These are phyloP conservation scores for Ascochyta koolunga DNA, from an alignment of 2,329 filamentous ascomycete species.

Conservation along the genomic window DNA sequence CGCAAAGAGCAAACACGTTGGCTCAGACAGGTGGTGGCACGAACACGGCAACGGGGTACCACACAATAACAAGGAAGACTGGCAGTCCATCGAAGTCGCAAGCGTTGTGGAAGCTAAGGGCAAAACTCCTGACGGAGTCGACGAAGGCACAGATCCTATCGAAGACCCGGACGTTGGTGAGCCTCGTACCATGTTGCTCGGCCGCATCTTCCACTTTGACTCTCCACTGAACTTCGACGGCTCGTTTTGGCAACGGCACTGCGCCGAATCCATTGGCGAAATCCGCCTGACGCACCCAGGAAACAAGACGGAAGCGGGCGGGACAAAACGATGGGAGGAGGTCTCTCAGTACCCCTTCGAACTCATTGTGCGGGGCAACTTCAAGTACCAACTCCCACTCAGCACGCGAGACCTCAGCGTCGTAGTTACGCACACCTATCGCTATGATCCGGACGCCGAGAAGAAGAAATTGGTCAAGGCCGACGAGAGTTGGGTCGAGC, in stretches of 20 bases:
- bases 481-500: constrained; percentile 4
- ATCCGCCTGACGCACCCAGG: constrained; percentile 83
- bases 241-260: constrained; percentile 78
- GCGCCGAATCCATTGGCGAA: constrained; percentile 77
- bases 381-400: constrained; percentile 77
- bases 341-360: constrained; percentile 93
- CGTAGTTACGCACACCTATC: constrained; percentile 51
- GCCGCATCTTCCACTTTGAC: constrained; percentile 84
- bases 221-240: constrained; percentile 88
- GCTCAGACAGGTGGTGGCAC: constrained; percentile 58
- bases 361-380: constrained; percentile 85
- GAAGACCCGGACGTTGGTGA: constrained; percentile 65
- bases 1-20: constrained; percentile 88
- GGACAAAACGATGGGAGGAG: constrained; percentile 84
- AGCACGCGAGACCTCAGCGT: constrained; percentile 61
- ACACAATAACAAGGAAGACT: constrained; percentile 34
- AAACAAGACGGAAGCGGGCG: constrained; percentile 83
- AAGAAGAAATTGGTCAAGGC: constrained; percentile 38
- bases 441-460: constrained; percentile 45
- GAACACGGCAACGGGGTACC: constrained; percentile 39
- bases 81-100: constrained; percentile 27
- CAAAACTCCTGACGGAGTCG: constrained; percentile 37
- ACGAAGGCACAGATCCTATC: constrained; percentile 67
- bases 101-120: constrained; percentile 2
- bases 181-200: constrained; percentile 87